Conservation (phyloP, 129 eudicot genomes). For the Chrysanthemum makinoi region DNA sequence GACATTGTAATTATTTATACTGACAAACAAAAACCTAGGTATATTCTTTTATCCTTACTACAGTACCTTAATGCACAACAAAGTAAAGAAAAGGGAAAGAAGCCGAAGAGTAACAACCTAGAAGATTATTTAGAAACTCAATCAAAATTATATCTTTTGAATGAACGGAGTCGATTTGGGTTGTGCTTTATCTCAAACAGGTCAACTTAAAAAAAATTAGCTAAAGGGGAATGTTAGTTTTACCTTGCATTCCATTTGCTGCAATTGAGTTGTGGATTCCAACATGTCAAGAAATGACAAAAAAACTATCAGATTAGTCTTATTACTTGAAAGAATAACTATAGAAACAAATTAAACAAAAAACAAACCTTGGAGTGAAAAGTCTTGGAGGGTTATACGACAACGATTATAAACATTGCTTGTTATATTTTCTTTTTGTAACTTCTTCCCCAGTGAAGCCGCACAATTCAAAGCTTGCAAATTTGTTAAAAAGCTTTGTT, state of each 20-base stretch:
- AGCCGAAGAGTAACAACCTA: no score
- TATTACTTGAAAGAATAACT: constrained; percentile 2
- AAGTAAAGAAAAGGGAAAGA: background rate
- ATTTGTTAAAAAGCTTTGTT: constrained; percentile 87
- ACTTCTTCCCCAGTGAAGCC: constrained; percentile 76
- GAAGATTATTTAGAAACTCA: no score
- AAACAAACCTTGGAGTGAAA: constrained; percentile 86
- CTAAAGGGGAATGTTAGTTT: constrained; percentile 1
- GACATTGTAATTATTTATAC: no score
- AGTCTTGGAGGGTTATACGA: constrained; percentile 80
- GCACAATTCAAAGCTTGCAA: constrained; percentile 98
- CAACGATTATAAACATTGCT: constrained; percentile 71
- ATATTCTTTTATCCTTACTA: no score
- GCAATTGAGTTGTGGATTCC: constrained; percentile 38
- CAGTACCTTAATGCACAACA: background rate
- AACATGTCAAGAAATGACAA: constrained; percentile 33
- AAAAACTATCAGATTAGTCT: constrained; percentile 12
- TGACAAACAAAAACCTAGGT: no score
- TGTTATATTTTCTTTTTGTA: constrained; percentile 72
- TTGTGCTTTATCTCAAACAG: no score
- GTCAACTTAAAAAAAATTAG: no score
- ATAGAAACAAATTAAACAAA: background rate
- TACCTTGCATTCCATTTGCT: constrained; percentile 76
- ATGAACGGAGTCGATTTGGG: no score
- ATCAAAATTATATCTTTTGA: no score